Evolutionary conservation across 768 basidiomycete species (phyloP).

Genomic region (Boletus coccyginus): DNA sequence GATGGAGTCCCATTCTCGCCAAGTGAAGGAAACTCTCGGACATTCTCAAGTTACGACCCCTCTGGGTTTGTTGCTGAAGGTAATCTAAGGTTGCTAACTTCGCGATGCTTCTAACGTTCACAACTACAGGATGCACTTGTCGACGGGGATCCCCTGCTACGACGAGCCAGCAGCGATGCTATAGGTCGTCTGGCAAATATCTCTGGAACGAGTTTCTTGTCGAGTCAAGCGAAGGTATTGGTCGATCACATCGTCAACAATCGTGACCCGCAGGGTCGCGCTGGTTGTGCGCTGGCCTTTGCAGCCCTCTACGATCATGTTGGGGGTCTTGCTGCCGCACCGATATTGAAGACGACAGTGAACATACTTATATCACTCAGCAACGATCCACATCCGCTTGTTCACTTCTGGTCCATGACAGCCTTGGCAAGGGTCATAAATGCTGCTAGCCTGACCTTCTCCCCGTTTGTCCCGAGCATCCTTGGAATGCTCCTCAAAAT

Average conservation of each 20-base stretch:
- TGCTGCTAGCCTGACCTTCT: conserved; percentile 88
- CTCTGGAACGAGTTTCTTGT: conserved; percentile 80
- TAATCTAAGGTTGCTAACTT: conserved; percentile 29
- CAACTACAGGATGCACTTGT: conserved; percentile 65
- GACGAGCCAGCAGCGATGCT: conserved; percentile 80
- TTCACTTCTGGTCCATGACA: conserved; percentile 90
- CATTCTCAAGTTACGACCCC: conserved; percentile 56
- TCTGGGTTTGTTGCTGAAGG: conserved; percentile 77
- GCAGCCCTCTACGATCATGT: conserved; percentile 90
- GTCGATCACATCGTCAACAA: conserved; percentile 95
- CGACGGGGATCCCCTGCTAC: conserved; percentile 74
- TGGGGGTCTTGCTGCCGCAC: conserved; percentile 92
- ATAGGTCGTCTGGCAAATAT: conserved; percentile 85
- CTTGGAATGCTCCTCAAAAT: conserved; percentile 89
- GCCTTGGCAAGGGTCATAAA: conserved; percentile 86
- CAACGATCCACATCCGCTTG: conserved; percentile 94
- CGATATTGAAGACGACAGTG: conserved; percentile 91
- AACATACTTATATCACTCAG: conserved; percentile 93
- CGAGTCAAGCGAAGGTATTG: conserved; percentile 81
- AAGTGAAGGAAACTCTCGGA: conserved; percentile 65
- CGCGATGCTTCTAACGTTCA: conserved; percentile 8
- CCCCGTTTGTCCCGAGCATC: conserved; percentile 84
- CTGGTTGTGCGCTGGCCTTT: conserved; percentile 91
- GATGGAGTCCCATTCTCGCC: conserved; percentile 49
- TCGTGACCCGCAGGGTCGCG: conserved; percentile 87